These are phyloP conservation scores for Candida maesae DNA, from an alignment of 805 yeast genomes.

Conservation along the genomic window DNA sequence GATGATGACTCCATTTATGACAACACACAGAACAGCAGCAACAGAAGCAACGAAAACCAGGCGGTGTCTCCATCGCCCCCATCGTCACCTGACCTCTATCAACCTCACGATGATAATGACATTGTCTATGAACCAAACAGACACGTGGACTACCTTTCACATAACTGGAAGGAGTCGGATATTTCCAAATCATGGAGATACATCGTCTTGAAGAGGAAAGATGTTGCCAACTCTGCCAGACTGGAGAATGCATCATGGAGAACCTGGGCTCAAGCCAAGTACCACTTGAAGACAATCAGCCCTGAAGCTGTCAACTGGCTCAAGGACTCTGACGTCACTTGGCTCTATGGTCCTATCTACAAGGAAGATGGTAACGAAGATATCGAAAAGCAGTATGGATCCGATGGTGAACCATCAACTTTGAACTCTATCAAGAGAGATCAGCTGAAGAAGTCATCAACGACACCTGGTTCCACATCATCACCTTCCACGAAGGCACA, in stretches of 20 bases:
- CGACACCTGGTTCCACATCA: slow-evolving; percentile 12
- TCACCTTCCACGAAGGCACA: slow-evolving; percentile 13
- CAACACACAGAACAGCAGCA: slow-evolving; percentile 14
- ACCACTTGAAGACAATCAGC: slow-evolving; percentile 71
- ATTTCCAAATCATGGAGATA: slow-evolving; percentile 96
- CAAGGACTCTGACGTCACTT: slow-evolving; percentile 94
- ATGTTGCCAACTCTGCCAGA: slow-evolving; percentile 77
- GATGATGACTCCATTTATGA: slow-evolving; percentile 16
- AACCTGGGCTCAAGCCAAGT: slow-evolving; percentile 93
- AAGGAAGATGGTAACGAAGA: slow-evolving; percentile 19
- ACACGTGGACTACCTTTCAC: slow-evolving; percentile 93
- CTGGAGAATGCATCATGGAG: slow-evolving; percentile 94
- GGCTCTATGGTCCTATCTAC: slow-evolving; percentile 87
- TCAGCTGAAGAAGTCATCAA: slow-evolving; percentile 17
- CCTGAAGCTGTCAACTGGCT: slow-evolving; percentile 96
- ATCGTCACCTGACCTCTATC: slow-evolving; percentile 21
- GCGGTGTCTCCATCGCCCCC: slow-evolving; percentile 34
- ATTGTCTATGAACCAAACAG: slow-evolving; percentile 75
- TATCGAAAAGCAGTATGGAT: slow-evolving; percentile 33
- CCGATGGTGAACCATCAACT: slow-evolving; percentile 35
- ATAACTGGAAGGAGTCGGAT: slow-evolving; percentile 93
- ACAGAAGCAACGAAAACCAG: slow-evolving; percentile 40
- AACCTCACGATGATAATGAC: slow-evolving; percentile 77
- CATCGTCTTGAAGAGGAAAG: slow-evolving; percentile 75
- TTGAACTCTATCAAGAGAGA: slow-evolving; percentile 19